A percentile compares a stretch with the other conserved stretches of the same genome.
phyloP scores from a whole-genome alignment of 202 grass and related monocot species.

The Musa balbisiana region DNA sequence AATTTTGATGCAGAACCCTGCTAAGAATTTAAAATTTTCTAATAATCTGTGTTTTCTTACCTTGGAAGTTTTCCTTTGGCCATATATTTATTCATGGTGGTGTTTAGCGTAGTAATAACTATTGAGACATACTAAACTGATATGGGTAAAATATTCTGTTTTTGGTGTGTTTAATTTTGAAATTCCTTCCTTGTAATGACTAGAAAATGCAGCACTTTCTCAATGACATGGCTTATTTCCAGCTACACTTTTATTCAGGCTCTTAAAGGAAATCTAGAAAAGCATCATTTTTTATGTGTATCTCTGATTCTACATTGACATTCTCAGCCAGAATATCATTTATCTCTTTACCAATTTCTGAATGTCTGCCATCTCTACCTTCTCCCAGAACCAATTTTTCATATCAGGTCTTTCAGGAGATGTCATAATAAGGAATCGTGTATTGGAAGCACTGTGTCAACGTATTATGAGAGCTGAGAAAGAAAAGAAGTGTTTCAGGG shows the following conservation, averaged over 20 bases:
- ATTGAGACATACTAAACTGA: not conserved
- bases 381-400: conserved; percentile 92
- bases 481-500: conserved; percentile 70
- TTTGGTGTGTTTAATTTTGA: not conserved
- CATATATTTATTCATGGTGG: not conserved
- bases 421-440: conserved; percentile 83
- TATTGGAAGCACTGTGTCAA: conserved; percentile 71
- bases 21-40: not conserved
- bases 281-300: not conserved
- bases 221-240: not conserved
- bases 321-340: conserved; percentile 1
- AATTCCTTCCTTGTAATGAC: not conserved
- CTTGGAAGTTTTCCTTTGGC: not conserved
- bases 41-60: not conserved
- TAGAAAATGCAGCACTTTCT: not conserved
- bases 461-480: conserved; percentile 77
- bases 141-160: not conserved
- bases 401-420: conserved; percentile 91
- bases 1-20: too few species aligned
- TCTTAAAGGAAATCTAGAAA: not conserved
- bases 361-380: not conserved
- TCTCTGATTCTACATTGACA: not conserved
- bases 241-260: not conserved
- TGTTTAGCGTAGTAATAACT: not conserved
- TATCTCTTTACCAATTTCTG: conserved; percentile 16